Conservation (phyloP, 257 asterid species). For the Nicotiana sylvestris region DNA sequence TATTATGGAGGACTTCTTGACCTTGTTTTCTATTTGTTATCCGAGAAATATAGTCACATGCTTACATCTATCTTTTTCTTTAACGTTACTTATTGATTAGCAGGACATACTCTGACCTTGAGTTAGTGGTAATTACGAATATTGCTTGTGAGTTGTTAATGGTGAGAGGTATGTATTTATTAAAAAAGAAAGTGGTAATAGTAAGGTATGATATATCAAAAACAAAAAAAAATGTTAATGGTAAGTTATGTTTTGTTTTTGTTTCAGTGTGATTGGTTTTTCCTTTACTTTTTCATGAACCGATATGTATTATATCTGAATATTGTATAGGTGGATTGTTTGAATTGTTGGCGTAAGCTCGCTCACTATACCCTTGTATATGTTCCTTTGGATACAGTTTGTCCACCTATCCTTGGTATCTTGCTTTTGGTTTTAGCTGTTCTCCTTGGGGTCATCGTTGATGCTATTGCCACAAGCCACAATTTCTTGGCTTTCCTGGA, state of each 20-base stretch:
- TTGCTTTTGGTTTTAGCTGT: not conserved
- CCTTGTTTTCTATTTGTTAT: not conserved
- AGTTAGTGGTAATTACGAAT: not conserved
- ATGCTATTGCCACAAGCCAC: not conserved
- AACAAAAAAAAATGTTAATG: not conserved
- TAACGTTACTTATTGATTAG: not conserved
- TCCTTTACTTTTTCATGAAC: not conserved
- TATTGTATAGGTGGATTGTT: not conserved
- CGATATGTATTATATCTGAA: not conserved
- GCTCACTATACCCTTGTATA: not conserved
- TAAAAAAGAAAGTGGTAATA: not conserved
- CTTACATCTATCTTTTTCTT: not conserved
- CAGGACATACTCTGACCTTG: not conserved
- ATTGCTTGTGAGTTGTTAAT: not conserved
- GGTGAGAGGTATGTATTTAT: not conserved
- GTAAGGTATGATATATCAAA: not conserved
- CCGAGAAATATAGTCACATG: slow-evolving; percentile 1
- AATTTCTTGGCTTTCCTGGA: not conserved
- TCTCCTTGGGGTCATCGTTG: not conserved
- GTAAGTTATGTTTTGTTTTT: not conserved
- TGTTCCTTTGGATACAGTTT: not conserved
- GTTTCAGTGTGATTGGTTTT: not conserved
- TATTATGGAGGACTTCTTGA: not conserved
- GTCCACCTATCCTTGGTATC: not conserved
- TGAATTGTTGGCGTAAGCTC: not conserved